Percentiles rank a stretch among this genome's conserved stretches.
Evolutionary conservation across 495 filamentous ascomycete genomes (phyloP).

Genomic region (Oleoguttula mirabilis): DNA sequence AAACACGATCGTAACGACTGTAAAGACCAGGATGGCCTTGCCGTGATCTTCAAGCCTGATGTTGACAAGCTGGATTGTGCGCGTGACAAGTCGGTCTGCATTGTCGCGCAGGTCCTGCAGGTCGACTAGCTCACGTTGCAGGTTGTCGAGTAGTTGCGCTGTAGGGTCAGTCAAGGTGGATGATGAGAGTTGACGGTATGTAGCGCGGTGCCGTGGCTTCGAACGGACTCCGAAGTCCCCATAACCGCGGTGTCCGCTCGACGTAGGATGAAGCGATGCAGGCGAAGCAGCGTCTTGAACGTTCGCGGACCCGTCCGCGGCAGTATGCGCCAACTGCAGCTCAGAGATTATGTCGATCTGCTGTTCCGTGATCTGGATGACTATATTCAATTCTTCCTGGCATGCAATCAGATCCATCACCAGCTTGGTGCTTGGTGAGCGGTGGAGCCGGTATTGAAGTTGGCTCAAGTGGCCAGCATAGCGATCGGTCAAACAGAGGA

Average conservation of each 20-base stretch:
- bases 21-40: constrained; percentile 34
- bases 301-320: neutral
- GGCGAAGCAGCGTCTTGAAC: constrained; percentile 1
- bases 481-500: constrained; percentile 28
- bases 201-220: constrained; percentile 5
- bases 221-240: neutral
- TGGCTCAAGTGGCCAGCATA: constrained; percentile 31
- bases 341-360: constrained; percentile 27
- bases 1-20: constrained; percentile 34
- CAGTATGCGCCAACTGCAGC: constrained; percentile 18
- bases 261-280: constrained; percentile 3
- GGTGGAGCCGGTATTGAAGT: constrained; percentile 30
- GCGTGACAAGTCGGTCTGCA: constrained; percentile 30
- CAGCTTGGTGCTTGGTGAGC: constrained; percentile 31
- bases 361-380: constrained; percentile 31
- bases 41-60: constrained; percentile 34
- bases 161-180: constrained; percentile 24
- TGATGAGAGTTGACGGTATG: constrained; percentile 21
- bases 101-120: constrained; percentile 30
- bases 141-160: constrained; percentile 28
- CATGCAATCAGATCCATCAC: constrained; percentile 32
- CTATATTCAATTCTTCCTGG: constrained; percentile 33
- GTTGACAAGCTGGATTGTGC: constrained; percentile 33
- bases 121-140: constrained; percentile 28
- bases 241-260: neutral